These are phyloP conservation scores for Cutaneotrichosporon sp. DNA, from an alignment of 1,284 basidiomycete genomes.

Conservation along the genomic window DNA sequence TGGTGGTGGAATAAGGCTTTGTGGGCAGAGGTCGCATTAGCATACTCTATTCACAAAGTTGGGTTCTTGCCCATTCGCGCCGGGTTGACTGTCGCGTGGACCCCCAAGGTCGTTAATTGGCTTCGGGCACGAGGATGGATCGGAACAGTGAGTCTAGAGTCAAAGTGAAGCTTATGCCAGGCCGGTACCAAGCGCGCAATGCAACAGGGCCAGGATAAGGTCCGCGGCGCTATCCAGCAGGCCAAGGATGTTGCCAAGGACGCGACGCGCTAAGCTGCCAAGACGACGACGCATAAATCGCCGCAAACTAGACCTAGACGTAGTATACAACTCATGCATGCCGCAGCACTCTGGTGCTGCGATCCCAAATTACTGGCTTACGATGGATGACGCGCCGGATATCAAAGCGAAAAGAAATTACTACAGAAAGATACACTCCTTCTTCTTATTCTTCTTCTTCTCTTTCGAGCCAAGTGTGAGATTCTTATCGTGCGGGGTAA, in stretches of 20 bases:
- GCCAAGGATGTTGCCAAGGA: conserved; percentile 16
- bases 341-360: conserved; percentile 8
- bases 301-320: background rate
- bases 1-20: conserved; percentile 64
- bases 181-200: conserved; percentile 23
- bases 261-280: background rate
- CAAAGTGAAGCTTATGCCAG: conserved; percentile 14
- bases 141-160: conserved; percentile 39
- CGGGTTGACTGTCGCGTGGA: conserved; percentile 82
- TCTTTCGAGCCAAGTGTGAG: background rate
- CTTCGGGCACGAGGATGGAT: conserved; percentile 70
- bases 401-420: background rate
- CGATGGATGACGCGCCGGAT: background rate
- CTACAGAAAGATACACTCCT: conserved; percentile 52
- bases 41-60: conserved; percentile 96
- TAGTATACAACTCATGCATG: conserved; percentile 25
- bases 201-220: conserved; percentile 18
- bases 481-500: conserved; percentile 49
- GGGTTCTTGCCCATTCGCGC: conserved; percentile 85
- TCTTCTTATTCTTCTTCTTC: conserved; percentile 44
- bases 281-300: background rate
- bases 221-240: conserved; percentile 20
- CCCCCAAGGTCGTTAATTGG: conserved; percentile 80
- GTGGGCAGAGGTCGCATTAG: conserved; percentile 87
- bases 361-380: background rate